Evolutionary conservation across 1,284 basidiomycete genomes (phyloP).

Genomic region (Pyrrhoderma lamaoense): DNA sequence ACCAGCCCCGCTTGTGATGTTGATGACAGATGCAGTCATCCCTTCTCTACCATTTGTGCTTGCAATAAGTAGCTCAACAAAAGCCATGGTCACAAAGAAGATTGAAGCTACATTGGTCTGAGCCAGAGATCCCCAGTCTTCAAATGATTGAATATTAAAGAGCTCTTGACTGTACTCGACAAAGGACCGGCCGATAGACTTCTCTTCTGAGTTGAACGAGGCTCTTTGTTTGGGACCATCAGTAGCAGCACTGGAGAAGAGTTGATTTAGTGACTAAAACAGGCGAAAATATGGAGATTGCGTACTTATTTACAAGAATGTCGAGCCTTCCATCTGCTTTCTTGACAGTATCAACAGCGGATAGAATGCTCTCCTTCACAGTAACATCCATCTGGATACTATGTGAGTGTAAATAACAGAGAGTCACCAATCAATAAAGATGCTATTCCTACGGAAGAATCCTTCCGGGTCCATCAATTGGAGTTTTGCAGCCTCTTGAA

Average conservation of each 20-base stretch:
- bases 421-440: background rate
- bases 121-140: slow-evolving; percentile 18
- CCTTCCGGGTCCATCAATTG: slow-evolving; percentile 5
- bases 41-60: slow-evolving; percentile 21
- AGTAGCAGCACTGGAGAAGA: slow-evolving; percentile 21
- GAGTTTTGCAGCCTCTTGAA: slow-evolving; percentile 21
- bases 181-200: slow-evolving; percentile 17
- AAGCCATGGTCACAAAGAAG: slow-evolving; percentile 28
- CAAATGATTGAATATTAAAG: slow-evolving; percentile 23
- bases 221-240: slow-evolving; percentile 19
- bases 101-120: slow-evolving; percentile 23
- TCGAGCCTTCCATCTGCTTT: slow-evolving; percentile 27
- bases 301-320: slow-evolving; percentile 30
- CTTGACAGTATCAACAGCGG: slow-evolving; percentile 24
- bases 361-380: slow-evolving; percentile 25
- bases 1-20: slow-evolving; percentile 17
- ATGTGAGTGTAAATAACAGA: background rate
- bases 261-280: background rate
- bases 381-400: slow-evolving; percentile 25
- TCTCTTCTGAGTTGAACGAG: slow-evolving; percentile 15
- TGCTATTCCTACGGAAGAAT: background rate
- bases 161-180: slow-evolving; percentile 18
- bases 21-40: slow-evolving; percentile 24
- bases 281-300: background rate
- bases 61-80: slow-evolving; percentile 28